Evolutionary conservation across 345 rosid genomes (phyloP).

Genomic region (Tarenaya hassleriana): DNA sequence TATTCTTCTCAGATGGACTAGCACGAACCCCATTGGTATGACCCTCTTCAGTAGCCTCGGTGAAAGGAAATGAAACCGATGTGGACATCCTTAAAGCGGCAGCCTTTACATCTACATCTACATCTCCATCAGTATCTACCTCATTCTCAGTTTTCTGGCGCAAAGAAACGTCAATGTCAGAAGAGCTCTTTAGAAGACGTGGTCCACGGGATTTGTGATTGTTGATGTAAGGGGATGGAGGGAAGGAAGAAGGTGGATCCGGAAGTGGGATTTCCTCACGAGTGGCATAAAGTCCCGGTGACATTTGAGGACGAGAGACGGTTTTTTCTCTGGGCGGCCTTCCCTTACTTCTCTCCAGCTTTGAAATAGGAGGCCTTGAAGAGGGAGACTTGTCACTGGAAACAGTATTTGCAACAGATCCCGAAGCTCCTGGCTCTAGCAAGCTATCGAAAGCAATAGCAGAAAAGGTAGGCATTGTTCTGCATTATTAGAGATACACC

Average conservation of each 20-base stretch:
- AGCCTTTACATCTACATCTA: constrained; percentile 24
- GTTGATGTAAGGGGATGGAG: constrained; percentile 73
- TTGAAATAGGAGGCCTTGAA: constrained; percentile 37
- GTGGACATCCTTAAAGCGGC: constrained; percentile 27
- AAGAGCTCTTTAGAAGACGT: constrained; percentile 52
- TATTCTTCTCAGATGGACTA: constrained; percentile 16
- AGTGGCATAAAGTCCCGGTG: constrained; percentile 71
- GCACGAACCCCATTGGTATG: constrained; percentile 19
- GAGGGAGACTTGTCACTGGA: constrained; percentile 26
- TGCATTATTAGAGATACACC: constrained; percentile 22
- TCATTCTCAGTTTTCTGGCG: constrained; percentile 28
- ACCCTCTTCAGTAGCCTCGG: constrained; percentile 27
- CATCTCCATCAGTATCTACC: constrained; percentile 15
- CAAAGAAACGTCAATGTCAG: constrained; percentile 45
- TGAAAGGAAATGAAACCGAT: constrained; percentile 34
- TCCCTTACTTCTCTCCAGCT: constrained; percentile 38
- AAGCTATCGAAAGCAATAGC: constrained; percentile 75
- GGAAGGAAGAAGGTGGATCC: constrained; percentile 68
- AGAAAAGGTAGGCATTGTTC: constrained; percentile 79
- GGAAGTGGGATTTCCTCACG: constrained; percentile 67
- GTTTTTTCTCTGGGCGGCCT: constrained; percentile 34
- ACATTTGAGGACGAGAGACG: constrained; percentile 45
- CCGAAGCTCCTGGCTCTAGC: constrained; percentile 60
- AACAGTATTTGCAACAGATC: constrained; percentile 39
- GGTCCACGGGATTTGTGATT: constrained; percentile 81